phyloP scores from a whole-genome alignment of 306 rosid genomes.

The Glycine tomentella region DNA sequence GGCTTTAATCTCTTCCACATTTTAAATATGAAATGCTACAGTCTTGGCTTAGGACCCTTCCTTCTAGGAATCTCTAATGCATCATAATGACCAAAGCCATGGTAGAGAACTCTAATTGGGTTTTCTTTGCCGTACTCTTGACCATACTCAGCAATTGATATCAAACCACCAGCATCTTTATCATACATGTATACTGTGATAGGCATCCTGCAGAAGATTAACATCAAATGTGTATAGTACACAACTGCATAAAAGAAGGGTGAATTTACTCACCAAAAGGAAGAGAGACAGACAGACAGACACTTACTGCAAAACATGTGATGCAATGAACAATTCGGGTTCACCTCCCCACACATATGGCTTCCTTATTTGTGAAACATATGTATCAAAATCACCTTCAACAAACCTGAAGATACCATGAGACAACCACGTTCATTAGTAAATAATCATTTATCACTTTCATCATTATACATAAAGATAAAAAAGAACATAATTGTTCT shows the following conservation, averaged over 20 bases:
- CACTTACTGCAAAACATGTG: slow-evolving; percentile 86
- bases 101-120: slow-evolving; percentile 85
- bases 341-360: slow-evolving; percentile 98
- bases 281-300: background rate
- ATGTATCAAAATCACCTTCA: slow-evolving; percentile 88
- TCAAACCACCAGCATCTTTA: slow-evolving; percentile 79
- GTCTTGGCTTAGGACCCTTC: slow-evolving; percentile 56
- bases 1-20: slow-evolving; percentile 21
- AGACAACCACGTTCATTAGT: slow-evolving; percentile 38
- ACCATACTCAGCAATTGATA: slow-evolving; percentile 94
- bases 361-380: slow-evolving; percentile 79
- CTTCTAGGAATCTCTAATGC: slow-evolving; percentile 73
- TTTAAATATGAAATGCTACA: slow-evolving; percentile 52
- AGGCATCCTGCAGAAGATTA: slow-evolving; percentile 78
- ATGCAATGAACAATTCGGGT: slow-evolving; percentile 92
- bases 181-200: slow-evolving; percentile 92
- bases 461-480: too few relatives aligned
- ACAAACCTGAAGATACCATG: slow-evolving; percentile 71
- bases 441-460: background rate
- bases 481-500: too few relatives aligned
- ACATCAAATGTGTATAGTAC: slow-evolving; percentile 18
- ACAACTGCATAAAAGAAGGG: background rate
- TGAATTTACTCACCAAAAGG: too few relatives aligned
- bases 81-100: slow-evolving; percentile 95
- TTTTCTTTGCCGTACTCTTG: slow-evolving; percentile 82